Evolutionary conservation across 2,329 filamentous ascomycete genomes (phyloP), one percentile per base, ranked within the genome.

Genomic region (Ceratocystis papillata): DNA sequence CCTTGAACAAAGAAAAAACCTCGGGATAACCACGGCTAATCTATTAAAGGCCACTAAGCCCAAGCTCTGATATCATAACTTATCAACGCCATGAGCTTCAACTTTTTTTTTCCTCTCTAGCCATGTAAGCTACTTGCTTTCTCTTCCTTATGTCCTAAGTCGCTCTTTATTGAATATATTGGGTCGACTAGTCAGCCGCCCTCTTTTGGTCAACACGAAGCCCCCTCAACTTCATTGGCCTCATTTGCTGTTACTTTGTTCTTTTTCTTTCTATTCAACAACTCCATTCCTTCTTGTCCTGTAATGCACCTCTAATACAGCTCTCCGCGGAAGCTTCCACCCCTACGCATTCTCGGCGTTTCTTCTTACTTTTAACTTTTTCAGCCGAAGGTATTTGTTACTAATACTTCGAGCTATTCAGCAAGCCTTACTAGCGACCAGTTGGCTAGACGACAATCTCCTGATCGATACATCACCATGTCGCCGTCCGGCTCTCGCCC

Each of bases 311-410:
- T 46, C 50, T 67, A 46, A 64, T 25, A 55, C 62, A 15, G 62
- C 44, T 45, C 55, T 30, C 60, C 45, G 50, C 62, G 65, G 65
- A 64, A 67, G 65, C 62, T 67, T 67, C 65, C 65, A 67, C 44
- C 62, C 55, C 65, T 62, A 46, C 62, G 65, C 65, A 67, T 61
- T 67, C 61, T 45, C 55, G 12, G 46, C 57, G n/a, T 62, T 55
- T 33, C 62, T 67, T 37, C 44, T 53, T 8, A 25, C 12, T 17
- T 55, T 44, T 57, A 55, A 10, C 5, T n/a, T 64, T 30, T 62
- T 48, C 3, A 62, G 25, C n/a, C 30, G 12, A 6, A 25, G 41
- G 33, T 17, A 25, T 62, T 33, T 41, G 48, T 50, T 25, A 41
- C 41, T 41, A n/a, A 25, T 48, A 22, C 48, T n/a, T 62, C 25